Conservation (phyloP, 257 asterid species). For the Solanum pinnatisectum region DNA sequence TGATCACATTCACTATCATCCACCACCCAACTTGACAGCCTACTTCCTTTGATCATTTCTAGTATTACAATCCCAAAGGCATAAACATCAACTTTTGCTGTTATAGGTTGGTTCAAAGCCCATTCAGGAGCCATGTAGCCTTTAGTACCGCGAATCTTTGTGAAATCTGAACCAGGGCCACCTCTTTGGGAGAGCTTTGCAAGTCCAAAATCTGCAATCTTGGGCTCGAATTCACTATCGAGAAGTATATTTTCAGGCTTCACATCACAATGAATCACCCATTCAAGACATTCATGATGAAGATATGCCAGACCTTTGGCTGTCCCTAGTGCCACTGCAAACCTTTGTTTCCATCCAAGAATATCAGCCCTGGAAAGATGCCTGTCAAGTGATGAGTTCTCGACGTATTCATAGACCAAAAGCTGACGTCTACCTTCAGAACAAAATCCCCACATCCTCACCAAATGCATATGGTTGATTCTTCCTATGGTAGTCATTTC, state of each 20-base stretch:
- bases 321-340: constrained; percentile 23
- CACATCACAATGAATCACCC: constrained; percentile 40
- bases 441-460: constrained; percentile 40
- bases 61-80: constrained; percentile 29
- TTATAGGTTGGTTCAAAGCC: constrained; percentile 27
- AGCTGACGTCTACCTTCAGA: constrained; percentile 21
- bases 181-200: constrained; percentile 27
- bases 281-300: constrained; percentile 36
- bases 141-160: constrained; percentile 27
- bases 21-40: constrained; percentile 40
- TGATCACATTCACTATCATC: constrained; percentile 4
- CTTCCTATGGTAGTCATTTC: constrained; percentile 24
- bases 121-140: constrained; percentile 40
- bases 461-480: constrained; percentile 28
- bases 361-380: constrained; percentile 4
- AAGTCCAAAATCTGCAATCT: constrained; percentile 39
- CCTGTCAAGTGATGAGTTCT: constrained; percentile 23
- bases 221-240: constrained; percentile 13
- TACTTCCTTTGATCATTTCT: constrained; percentile 40
- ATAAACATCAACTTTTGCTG: constrained; percentile 35
- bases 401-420: constrained; percentile 20
- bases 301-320: constrained; percentile 32
- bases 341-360: constrained; percentile 28
- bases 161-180: constrained; percentile 8
- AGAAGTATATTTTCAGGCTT: constrained; percentile 33